Percentiles rank a stretch among this genome's conserved stretches.
These are phyloP conservation scores for Apiospora sp. DNA, from an alignment of 2,329 filamentous ascomycete genomes.

Conservation along the genomic window DNA sequence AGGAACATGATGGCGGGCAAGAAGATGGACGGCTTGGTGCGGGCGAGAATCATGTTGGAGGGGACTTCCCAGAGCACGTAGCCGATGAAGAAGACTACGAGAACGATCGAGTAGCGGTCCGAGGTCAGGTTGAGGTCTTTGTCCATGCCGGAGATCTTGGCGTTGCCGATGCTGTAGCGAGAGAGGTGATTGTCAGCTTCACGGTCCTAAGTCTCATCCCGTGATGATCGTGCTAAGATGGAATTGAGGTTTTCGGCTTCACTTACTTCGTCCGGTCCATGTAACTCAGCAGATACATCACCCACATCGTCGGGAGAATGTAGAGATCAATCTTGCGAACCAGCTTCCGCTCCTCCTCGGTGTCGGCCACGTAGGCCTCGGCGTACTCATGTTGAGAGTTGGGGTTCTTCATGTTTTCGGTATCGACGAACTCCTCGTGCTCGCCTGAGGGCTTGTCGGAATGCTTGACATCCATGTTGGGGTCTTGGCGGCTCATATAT, in stretches of 20 bases:
- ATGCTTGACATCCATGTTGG: neutral
- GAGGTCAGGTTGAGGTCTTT: constrained; percentile 60
- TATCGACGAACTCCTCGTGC: constrained; percentile 30
- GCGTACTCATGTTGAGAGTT: constrained; percentile 3
- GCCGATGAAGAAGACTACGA: constrained; percentile 72
- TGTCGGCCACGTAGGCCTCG: constrained; percentile 39
- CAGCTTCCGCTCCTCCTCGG: constrained; percentile 44
- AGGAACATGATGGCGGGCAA: constrained; percentile 71
- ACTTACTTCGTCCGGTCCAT: constrained; percentile 62
- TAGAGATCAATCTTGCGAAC: constrained; percentile 51
- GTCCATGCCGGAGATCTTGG: constrained; percentile 60
- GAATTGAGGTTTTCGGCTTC: neutral
- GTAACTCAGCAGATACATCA: constrained; percentile 66
- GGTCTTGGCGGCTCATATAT: neutral
- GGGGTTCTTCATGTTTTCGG: constrained; percentile 20
- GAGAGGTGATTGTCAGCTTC: constrained; percentile 25
- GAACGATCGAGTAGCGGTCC: constrained; percentile 66
- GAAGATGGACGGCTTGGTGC: constrained; percentile 68
- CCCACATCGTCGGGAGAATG: constrained; percentile 60
- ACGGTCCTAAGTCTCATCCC: no score
- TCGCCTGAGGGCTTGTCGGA: constrained; percentile 23
- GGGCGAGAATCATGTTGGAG: constrained; percentile 72
- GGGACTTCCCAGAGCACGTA: constrained; percentile 71
- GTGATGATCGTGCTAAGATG: no score
- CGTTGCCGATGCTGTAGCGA: constrained; percentile 55